phyloP scores from a whole-genome alignment of 495 filamentous ascomycete species.

The Aspergillus bridgeri region DNA sequence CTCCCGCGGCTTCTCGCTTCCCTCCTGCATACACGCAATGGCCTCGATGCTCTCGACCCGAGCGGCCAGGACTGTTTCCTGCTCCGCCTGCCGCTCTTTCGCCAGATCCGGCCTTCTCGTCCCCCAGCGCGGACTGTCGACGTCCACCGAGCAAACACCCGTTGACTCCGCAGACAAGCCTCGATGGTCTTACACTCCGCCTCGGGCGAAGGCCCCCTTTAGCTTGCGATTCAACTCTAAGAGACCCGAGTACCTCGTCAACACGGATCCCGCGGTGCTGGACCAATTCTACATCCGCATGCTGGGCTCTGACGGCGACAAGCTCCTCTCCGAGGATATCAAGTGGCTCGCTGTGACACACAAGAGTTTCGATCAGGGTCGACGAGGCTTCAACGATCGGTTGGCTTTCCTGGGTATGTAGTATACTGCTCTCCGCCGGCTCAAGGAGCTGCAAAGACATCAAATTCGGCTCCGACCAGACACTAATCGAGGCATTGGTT shows the following conservation, averaged over 20 bases:
- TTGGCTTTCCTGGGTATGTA: conserved; percentile 82
- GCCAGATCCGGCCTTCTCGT: conserved; percentile 12
- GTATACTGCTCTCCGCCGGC: neutral
- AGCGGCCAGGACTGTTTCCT: conserved; percentile 34
- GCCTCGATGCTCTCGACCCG: conserved; percentile 36
- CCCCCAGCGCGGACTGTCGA: conserved; percentile 18
- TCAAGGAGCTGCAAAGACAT: neutral
- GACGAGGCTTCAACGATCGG: conserved; percentile 90
- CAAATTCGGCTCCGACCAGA: neutral
- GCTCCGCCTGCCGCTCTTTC: conserved; percentile 31
- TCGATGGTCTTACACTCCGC: conserved; percentile 80
- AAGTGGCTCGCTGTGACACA: conserved; percentile 98
- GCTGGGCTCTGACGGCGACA: conserved; percentile 65
- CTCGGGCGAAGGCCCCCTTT: conserved; percentile 72
- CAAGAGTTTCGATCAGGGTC: conserved; percentile 96
- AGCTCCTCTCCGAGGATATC: conserved; percentile 77
- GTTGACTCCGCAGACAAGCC: conserved; percentile 49
- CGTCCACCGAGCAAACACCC: conserved; percentile 23
- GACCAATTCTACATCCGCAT: conserved; percentile 71
- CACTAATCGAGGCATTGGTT: conserved; percentile 11
- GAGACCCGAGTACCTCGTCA: conserved; percentile 58
- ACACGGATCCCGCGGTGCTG: conserved; percentile 66
- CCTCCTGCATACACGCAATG: conserved; percentile 26
- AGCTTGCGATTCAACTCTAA: conserved; percentile 43
- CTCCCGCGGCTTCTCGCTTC: conserved; percentile 15